phyloP scores from a whole-genome alignment of 495 filamentous ascomycete genomes.

The Sordaria brevicollis region DNA sequence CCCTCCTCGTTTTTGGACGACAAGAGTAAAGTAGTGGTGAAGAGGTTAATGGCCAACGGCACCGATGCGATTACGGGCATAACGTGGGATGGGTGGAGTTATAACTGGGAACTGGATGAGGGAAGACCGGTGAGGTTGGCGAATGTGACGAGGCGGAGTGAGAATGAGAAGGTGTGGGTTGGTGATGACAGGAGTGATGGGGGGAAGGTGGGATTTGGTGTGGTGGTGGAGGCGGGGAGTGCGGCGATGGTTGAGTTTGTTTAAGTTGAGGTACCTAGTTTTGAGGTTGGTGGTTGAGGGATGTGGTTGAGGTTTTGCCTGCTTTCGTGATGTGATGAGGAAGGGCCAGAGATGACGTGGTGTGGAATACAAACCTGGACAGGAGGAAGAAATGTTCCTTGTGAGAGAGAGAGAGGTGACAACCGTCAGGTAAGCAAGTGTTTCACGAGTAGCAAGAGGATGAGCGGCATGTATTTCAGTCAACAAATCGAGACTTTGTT shows the following conservation, averaged over 20 bases:
- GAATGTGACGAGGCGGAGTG: conserved; percentile 39
- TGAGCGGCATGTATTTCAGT: too few species aligned
- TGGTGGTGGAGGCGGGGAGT: conserved; percentile 35
- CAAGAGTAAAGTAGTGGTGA: conserved; percentile 20
- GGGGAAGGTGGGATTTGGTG: conserved; percentile 36
- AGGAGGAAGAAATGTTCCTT: too few species aligned
- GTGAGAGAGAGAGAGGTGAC: too few species aligned
- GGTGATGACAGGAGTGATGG: conserved; percentile 23
- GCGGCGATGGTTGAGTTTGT: conserved; percentile 39
- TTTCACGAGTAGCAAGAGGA: too few species aligned
- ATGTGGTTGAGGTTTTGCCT: too few species aligned
- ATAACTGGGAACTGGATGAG: conserved; percentile 48
- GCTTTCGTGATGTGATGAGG: too few species aligned
- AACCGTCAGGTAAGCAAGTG: too few species aligned
- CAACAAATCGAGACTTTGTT: not conserved
- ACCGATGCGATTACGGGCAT: conserved; percentile 54
- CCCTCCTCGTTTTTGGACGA: not conserved
- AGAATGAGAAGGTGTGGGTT: conserved; percentile 38
- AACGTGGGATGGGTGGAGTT: conserved; percentile 53
- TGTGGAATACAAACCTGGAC: too few species aligned
- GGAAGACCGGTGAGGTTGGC: conserved; percentile 45
- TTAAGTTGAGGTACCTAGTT: too few species aligned
- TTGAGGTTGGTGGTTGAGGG: not conserved
- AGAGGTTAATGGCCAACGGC: conserved; percentile 48
- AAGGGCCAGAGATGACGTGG: too few species aligned